Evolutionary conservation across 106 monocot genomes (phyloP).

Genomic region (Allium cepa): DNA sequence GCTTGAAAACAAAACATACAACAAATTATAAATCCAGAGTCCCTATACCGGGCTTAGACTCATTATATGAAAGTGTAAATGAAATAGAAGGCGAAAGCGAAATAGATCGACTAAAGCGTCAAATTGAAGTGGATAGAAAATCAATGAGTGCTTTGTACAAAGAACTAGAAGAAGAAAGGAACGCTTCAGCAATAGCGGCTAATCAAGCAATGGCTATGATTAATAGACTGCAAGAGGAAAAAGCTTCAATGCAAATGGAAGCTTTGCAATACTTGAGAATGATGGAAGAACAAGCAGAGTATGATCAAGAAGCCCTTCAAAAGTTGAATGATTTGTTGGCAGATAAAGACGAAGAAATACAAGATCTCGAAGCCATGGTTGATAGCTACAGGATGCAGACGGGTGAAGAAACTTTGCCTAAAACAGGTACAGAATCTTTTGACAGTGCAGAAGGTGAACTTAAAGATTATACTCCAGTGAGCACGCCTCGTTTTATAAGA

Average conservation of each 20-base stretch:
- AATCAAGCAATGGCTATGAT: conserved; percentile 98
- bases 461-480: conserved; percentile 5
- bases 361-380: conserved; percentile 53
- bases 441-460: conserved; percentile 16
- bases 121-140: conserved; percentile 50
- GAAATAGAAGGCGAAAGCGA: conserved; percentile 55
- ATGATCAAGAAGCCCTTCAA: conserved; percentile 78
- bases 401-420: conserved; percentile 14
- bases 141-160: conserved; percentile 46
- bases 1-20: conserved; percentile 6
- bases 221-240: conserved; percentile 94
- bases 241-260: conserved; percentile 95
- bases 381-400: conserved; percentile 40
- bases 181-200: conserved; percentile 81
- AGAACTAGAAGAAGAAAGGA: conserved; percentile 94
- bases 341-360: conserved; percentile 69
- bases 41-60: conserved; percentile 17
- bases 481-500: conserved; percentile 4
- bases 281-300: conserved; percentile 96
- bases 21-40: conserved; percentile 4
- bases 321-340: conserved; percentile 48
- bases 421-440: not conserved
- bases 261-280: conserved; percentile 83
- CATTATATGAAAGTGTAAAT: conserved; percentile 39
- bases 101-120: conserved; percentile 39